Conservation (phyloP, 345 rosid genomes). For the Nephelium lappaceum region DNA sequence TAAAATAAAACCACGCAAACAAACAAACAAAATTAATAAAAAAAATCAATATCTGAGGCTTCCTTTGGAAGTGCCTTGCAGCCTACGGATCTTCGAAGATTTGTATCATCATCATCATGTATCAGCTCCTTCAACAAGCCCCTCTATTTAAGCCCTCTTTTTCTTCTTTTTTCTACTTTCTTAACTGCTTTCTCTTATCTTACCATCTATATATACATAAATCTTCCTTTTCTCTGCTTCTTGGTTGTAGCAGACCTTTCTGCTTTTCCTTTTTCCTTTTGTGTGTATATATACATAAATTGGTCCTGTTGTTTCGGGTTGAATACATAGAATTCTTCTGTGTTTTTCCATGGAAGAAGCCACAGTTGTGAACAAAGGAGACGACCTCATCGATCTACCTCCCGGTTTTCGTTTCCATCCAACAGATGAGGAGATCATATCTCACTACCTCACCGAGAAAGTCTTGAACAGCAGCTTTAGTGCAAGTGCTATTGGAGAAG, state of each 20-base stretch:
- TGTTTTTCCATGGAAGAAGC: slow-evolving; percentile 53
- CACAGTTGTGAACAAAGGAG: slow-evolving; percentile 57
- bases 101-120: background rate
- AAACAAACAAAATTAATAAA: slow-evolving; percentile 10
- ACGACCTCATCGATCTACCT: slow-evolving; percentile 63
- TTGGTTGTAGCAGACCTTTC: background rate
- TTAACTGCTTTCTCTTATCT: slow-evolving; percentile 46
- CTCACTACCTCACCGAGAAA: slow-evolving; percentile 66
- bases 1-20: background rate
- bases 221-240: slow-evolving; percentile 8
- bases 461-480: slow-evolving; percentile 48
- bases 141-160: slow-evolving; percentile 62
- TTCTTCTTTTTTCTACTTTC: slow-evolving; percentile 48
- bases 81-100: slow-evolving; percentile 62
- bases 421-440: slow-evolving; percentile 85
- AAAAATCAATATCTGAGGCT: slow-evolving; percentile 30
- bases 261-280: background rate
- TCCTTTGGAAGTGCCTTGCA: slow-evolving; percentile 60
- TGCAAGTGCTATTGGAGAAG: slow-evolving; percentile 74
- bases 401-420: slow-evolving; percentile 96
- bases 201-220: slow-evolving; percentile 11
- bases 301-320: background rate
- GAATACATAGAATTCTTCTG: background rate
- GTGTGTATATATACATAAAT: background rate
- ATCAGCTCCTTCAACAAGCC: slow-evolving; percentile 24